Conservation (phyloP, 352 stramenopile species). For the Phytophthora sojae region DNA sequence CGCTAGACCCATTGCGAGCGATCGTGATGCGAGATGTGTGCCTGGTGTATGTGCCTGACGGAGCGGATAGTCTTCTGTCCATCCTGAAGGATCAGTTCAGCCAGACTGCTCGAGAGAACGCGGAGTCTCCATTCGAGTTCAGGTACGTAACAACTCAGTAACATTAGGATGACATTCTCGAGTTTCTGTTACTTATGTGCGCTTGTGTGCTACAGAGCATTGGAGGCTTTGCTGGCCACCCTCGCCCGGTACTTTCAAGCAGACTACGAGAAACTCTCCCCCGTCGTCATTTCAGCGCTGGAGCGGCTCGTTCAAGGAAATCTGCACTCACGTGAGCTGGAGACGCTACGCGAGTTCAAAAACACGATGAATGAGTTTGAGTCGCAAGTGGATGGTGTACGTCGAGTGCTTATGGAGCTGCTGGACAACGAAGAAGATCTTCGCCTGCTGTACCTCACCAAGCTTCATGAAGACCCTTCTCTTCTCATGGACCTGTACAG, state of each 20-base stretch:
- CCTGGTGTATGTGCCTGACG: conserved; percentile 64
- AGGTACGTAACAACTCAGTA: conserved; percentile 40
- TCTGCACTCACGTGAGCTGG: conserved; percentile 58
- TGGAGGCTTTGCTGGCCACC: conserved; percentile 71
- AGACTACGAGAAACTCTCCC: conserved; percentile 58
- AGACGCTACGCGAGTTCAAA: conserved; percentile 73
- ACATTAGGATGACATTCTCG: not conserved
- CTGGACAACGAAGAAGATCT: conserved; percentile 77
- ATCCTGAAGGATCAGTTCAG: conserved; percentile 77
- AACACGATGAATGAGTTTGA: conserved; percentile 80
- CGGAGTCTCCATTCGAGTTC: conserved; percentile 74
- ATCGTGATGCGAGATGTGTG: conserved; percentile 80
- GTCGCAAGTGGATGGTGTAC: conserved; percentile 67
- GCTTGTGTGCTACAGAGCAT: conserved; percentile 32
- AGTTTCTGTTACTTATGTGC: not conserved
- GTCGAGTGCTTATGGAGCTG: conserved; percentile 68
- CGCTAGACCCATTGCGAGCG: conserved; percentile 66
- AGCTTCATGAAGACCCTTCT: conserved; percentile 66
- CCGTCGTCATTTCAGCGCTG: conserved; percentile 52
- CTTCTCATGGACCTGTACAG: conserved; percentile 63
- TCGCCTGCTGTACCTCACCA: conserved; percentile 69
- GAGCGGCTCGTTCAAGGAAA: conserved; percentile 60
- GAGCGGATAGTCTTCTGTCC: conserved; percentile 62
- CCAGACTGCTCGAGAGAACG: conserved; percentile 57
- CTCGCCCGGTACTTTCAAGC: conserved; percentile 61